Evolutionary conservation across 306 rosid genomes (phyloP).

Genomic region (Vigna mungo): DNA sequence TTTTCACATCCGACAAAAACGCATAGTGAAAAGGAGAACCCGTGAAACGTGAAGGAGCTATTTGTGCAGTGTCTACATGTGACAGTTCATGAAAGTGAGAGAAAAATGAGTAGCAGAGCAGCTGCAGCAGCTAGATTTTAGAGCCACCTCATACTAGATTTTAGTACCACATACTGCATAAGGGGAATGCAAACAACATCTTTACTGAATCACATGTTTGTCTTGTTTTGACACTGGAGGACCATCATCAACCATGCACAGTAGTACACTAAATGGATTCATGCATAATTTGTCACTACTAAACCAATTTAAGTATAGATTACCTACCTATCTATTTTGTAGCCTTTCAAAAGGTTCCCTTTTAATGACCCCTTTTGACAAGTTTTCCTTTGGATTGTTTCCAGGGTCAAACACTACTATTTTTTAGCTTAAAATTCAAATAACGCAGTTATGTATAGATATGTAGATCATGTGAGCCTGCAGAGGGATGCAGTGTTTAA

Average conservation of each 20-base stretch:
- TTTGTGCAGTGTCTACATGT: slow-evolving; percentile 34
- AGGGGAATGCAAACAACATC: slow-evolving; percentile 32
- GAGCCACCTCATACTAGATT: slow-evolving; percentile 46
- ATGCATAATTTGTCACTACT: background rate
- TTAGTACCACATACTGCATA: slow-evolving; percentile 41
- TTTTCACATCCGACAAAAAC: background rate
- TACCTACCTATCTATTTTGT: slow-evolving; percentile 9
- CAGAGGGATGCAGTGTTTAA: slow-evolving; percentile 9
- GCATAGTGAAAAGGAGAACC: slow-evolving; percentile 36
- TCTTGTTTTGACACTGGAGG: slow-evolving; percentile 25
- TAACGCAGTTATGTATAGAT: background rate
- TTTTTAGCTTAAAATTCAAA: background rate
- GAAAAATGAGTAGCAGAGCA: slow-evolving; percentile 7
- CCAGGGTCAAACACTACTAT: background rate
- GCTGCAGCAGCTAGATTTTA: slow-evolving; percentile 8
- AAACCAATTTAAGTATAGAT: slow-evolving; percentile 21
- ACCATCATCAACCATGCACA: slow-evolving; percentile 13
- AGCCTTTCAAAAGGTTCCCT: slow-evolving; percentile 15
- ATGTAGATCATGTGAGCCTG: slow-evolving; percentile 14
- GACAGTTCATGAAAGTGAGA: slow-evolving; percentile 44
- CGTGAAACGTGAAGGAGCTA: slow-evolving; percentile 47
- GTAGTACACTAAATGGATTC: background rate
- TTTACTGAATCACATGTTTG: slow-evolving; percentile 52
- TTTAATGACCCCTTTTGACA: slow-evolving; percentile 1
- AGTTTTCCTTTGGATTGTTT: slow-evolving; percentile 22